Percentiles rank a stretch among this genome's conserved stretches.
These are phyloP conservation scores for Scheffersomyces titani DNA, from an alignment of 1,139 yeast species.

Conservation along the genomic window DNA sequence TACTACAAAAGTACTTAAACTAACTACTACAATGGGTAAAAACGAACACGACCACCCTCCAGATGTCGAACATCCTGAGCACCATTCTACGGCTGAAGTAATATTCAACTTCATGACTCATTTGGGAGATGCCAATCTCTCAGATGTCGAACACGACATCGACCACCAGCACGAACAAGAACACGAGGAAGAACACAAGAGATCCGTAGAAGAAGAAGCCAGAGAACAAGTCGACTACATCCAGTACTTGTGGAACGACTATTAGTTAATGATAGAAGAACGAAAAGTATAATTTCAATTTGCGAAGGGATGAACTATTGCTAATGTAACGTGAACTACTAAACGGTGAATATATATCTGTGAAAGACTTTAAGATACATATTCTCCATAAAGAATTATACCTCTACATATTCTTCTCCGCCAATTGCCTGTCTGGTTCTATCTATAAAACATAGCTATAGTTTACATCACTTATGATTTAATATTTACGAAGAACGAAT, in stretches of 20 bases:
- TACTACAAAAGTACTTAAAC: neutral
- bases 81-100: neutral
- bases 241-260: conserved; percentile 1
- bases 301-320: neutral
- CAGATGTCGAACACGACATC: neutral
- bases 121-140: neutral
- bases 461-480: neutral
- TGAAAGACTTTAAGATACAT: neutral
- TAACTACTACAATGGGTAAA: neutral
- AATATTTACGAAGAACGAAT: neutral
- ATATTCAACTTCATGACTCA: neutral
- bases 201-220: neutral
- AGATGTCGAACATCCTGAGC: neutral
- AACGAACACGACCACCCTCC: neutral
- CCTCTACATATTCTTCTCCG: neutral
- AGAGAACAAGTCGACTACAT: neutral
- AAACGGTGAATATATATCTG: neutral
- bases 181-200: neutral
- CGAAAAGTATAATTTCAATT: neutral
- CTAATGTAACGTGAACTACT: neutral
- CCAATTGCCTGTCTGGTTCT: neutral
- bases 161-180: neutral
- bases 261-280: neutral
- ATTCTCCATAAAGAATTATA: neutral
- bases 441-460: neutral